Evolutionary conservation across 1,139 yeast species (phyloP), one percentile per base, ranked within the genome.

Genomic region (Protomyces pachydermus): DNA sequence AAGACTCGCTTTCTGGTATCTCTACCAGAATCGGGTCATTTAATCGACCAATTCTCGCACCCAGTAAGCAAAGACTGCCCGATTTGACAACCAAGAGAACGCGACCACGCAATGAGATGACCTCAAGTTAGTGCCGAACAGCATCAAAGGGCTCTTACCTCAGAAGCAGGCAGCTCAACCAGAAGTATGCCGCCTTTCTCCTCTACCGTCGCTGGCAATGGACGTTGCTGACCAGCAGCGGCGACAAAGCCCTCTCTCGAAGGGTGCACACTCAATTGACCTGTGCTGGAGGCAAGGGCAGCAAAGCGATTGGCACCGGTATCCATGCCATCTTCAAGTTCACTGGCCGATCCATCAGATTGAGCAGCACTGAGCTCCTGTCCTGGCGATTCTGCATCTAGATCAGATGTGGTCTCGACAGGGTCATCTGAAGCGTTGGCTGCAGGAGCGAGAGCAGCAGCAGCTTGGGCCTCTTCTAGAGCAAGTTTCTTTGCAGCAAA

Each of bases 401-500:
- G 16, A n/a, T 37, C 14, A 20, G 18, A 14, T 20, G 25, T 25
- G 52, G n/a, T 14, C 37, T 20, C 20, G n/a, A 23, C 51, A n/a
- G 39, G 23, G 18, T 18, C n/a, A 6, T 45, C 60, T 18, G 18
- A 53, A 5, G 53, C 48, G 5, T 38, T 34, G 20, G 38, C 38
- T 23, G 51, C 46, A 35, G 16, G n/a, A 42, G 53, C 35, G 6
- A 35, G 46, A 25, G 39, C 23, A 12, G 46, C 55, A 10, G 56
- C 56, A 25, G 62, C 62, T 32, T 51, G 8, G 20, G 48, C 48
- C 25, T 42, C 23, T 42, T 42, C 48, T 18, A 42, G 48, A 9
- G 48, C 48, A 10, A 42, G 42, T 34, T 50, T 58, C 18, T 54
- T 37, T 12, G 62, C 62, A 16, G 56, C 62, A 42, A 58, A 58